A percentile compares a stretch with the other conserved stretches of the same genome.
Conservation (phyloP, 2,329 filamentous ascomycete species). For the Venturia carpophila region DNA sequence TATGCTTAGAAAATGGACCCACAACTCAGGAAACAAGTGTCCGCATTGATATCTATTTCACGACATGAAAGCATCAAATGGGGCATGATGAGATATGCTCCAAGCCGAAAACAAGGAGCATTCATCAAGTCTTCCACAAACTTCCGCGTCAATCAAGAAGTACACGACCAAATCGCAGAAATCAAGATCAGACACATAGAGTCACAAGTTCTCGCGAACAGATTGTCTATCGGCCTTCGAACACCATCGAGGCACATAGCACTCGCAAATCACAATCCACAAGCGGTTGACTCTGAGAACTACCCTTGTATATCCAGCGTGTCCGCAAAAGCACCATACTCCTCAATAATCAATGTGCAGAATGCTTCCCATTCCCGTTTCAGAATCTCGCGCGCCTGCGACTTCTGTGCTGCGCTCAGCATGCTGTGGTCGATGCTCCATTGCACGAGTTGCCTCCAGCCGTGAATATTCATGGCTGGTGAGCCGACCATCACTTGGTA, state of each 20-base stretch:
- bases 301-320: constrained; percentile 12
- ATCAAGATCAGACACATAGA: neutral
- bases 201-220: neutral
- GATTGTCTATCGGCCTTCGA: neutral
- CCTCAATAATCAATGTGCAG: constrained; percentile 44
- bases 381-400: constrained; percentile 41
- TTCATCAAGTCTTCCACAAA: no score
- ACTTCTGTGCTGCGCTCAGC: constrained; percentile 33
- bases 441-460: constrained; percentile 56
- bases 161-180: no score
- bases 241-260: neutral
- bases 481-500: constrained; percentile 68
- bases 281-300: no score
- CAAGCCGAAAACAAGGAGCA: no score
- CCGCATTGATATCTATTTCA: no score
- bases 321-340: constrained; percentile 25
- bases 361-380: constrained; percentile 51
- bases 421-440: constrained; percentile 43
- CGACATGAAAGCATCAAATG: no score
- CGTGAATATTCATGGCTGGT: constrained; percentile 56
- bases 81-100: no score
- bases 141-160: no score
- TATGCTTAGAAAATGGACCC: no score
- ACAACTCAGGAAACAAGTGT: no score
- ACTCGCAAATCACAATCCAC: neutral